Percentiles rank a stretch among this genome's conserved stretches.
Evolutionary conservation across 257 asterid species (phyloP).

Genomic region (Plantago ovata): DNA sequence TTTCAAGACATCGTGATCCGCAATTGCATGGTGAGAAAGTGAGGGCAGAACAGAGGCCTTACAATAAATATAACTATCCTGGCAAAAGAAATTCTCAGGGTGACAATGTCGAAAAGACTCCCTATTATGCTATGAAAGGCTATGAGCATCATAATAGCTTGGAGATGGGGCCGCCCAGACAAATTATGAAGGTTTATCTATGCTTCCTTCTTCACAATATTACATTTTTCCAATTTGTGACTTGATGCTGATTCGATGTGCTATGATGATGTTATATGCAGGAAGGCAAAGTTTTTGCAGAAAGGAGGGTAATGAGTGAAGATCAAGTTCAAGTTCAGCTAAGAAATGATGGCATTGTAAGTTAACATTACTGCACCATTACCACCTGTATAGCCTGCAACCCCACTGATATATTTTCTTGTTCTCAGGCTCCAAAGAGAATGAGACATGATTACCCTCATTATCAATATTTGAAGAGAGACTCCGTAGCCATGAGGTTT

Average conservation of each 20-base stretch:
- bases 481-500: constrained; percentile 44
- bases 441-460: constrained; percentile 34
- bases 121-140: constrained; percentile 26
- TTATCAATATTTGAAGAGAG: constrained; percentile 34
- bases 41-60: constrained; percentile 24
- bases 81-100: constrained; percentile 28
- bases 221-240: constrained; percentile 5
- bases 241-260: constrained; percentile 22
- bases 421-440: constrained; percentile 47
- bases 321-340: constrained; percentile 25
- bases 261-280: constrained; percentile 22
- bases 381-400: not conserved
- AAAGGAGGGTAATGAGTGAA: constrained; percentile 34
- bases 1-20: constrained; percentile 28
- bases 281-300: constrained; percentile 35
- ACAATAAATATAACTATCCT: constrained; percentile 24
- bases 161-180: constrained; percentile 31
- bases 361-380: constrained; percentile 6
- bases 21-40: constrained; percentile 26
- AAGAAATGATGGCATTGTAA: constrained; percentile 33
- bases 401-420: constrained; percentile 3
- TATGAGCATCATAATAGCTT: constrained; percentile 23
- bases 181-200: constrained; percentile 34
- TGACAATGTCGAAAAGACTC: constrained; percentile 34
- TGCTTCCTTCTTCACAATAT: constrained; percentile 2